phyloP scores from a whole-genome alignment of 1,139 yeast species.

The Scheffersomyces illinoinensis region DNA sequence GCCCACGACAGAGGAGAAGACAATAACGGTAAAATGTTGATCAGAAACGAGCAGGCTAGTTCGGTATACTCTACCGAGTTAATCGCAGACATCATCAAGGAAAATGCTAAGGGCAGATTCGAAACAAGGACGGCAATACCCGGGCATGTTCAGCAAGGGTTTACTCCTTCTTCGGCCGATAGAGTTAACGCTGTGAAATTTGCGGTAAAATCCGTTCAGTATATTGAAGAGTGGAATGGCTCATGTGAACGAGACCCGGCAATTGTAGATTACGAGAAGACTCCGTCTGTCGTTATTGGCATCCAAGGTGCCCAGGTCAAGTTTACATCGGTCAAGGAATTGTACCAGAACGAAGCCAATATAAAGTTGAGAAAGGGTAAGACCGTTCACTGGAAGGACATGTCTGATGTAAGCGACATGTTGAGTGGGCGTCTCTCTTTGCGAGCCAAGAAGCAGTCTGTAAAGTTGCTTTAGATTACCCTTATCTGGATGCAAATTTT shows the following conservation, averaged over 20 bases:
- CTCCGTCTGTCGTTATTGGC: conserved; percentile 64
- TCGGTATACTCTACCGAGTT: conserved; percentile 77
- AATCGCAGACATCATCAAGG: conserved; percentile 78
- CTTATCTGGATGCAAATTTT: background rate
- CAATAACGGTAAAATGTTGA: conserved; percentile 77
- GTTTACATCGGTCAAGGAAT: conserved; percentile 53
- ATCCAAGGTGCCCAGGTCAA: conserved; percentile 63
- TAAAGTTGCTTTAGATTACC: background rate
- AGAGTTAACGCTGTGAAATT: conserved; percentile 89
- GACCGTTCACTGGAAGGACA: conserved; percentile 66
- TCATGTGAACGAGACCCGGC: background rate
- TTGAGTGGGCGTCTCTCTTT: conserved; percentile 65
- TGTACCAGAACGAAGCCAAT: conserved; percentile 64
- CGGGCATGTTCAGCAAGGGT: conserved; percentile 98
- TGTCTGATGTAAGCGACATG: conserved; percentile 61
- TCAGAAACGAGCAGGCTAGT: conserved; percentile 86
- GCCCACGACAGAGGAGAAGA: conserved; percentile 60
- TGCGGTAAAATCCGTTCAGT: conserved; percentile 85
- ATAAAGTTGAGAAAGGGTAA: conserved; percentile 63
- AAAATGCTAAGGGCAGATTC: conserved; percentile 73
- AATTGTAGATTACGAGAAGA: conserved; percentile 3
- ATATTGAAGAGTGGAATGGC: conserved; percentile 57
- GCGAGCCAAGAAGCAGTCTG: conserved; percentile 27
- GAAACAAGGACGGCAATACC: conserved; percentile 97
- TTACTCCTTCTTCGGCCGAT: conserved; percentile 92